A percentile compares a stretch with the other conserved stretches of the same genome.
phyloP scores from a whole-genome alignment of 1,284 basidiomycete species.

The Boletus mariae region DNA sequence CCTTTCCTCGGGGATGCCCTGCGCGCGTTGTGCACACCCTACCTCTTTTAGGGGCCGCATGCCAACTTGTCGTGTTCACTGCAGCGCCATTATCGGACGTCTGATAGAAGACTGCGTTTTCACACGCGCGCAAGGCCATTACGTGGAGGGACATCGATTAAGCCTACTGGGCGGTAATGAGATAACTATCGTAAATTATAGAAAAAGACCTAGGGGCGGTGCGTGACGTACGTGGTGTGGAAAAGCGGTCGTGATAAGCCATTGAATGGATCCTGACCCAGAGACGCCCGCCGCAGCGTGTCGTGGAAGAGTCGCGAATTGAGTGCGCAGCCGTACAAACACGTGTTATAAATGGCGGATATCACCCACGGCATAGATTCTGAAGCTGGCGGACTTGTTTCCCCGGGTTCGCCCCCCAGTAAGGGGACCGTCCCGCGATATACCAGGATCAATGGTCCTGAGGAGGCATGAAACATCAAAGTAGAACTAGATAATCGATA shows the following conservation, averaged over 20 bases:
- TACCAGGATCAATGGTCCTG: background rate
- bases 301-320: no score
- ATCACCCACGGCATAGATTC: no score
- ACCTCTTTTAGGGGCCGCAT: background rate
- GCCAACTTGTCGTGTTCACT: background rate
- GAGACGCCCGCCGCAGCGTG: no score
- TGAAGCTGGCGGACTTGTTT: no score
- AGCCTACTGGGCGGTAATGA: conserved; percentile 15
- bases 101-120: conserved; percentile 5
- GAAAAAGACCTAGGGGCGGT: conserved; percentile 13
- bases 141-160: conserved; percentile 12
- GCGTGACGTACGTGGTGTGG: conserved; percentile 8
- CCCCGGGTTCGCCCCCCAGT: no score
- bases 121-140: conserved; percentile 14
- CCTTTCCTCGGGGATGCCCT: conserved; percentile 2
- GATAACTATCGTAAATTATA: conserved; percentile 10
- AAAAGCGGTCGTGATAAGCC: background rate
- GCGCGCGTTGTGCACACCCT: conserved; percentile 2
- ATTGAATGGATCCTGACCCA: background rate
- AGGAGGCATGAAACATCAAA: no score
- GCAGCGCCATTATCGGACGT: conserved; percentile 1
- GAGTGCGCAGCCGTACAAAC: background rate
- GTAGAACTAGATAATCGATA: no score
- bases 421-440: background rate
- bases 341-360: no score